These are phyloP conservation scores for Citrus unshiu DNA, from an alignment of 345 rosid species.

Conservation along the genomic window DNA sequence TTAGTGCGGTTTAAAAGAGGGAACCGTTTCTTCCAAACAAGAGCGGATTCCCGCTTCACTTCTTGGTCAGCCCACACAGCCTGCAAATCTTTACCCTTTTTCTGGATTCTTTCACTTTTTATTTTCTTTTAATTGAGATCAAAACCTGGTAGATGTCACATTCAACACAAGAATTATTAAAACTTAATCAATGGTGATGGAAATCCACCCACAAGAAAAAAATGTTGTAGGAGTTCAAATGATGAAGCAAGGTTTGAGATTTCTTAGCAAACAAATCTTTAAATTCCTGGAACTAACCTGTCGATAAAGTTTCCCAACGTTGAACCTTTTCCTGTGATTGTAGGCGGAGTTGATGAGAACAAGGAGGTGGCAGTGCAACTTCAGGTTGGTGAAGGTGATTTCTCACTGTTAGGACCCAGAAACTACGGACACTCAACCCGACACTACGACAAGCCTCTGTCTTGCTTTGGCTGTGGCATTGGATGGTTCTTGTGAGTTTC, in stretches of 20 bases:
- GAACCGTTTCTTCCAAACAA: background rate
- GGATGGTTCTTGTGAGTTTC: slow-evolving; percentile 32
- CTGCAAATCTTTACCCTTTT: too few relatives aligned
- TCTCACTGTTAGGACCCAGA: slow-evolving; percentile 7
- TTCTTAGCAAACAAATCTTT: too few relatives aligned
- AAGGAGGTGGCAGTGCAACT: slow-evolving; percentile 1
- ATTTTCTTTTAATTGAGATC: background rate
- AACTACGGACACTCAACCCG: background rate
- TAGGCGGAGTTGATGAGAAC: background rate
- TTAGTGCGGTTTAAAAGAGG: slow-evolving; percentile 14
- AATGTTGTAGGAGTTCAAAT: background rate
- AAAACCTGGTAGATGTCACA: background rate
- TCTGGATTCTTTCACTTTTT: too few relatives aligned
- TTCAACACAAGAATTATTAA: background rate
- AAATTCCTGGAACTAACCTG: background rate
- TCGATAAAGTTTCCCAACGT: background rate
- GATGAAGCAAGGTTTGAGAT: slow-evolving; percentile 13
- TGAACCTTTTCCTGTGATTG: background rate
- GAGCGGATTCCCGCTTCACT: background rate
- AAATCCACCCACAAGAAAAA: background rate
- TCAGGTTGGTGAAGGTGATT: slow-evolving; percentile 5
- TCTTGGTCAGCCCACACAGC: background rate
- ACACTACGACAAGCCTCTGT: slow-evolving; percentile 19
- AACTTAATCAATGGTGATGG: background rate
- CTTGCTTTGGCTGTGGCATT: slow-evolving; percentile 29